Evolutionary conservation across 768 basidiomycete genomes (phyloP).

Genomic region (Mycena capillaripes): DNA sequence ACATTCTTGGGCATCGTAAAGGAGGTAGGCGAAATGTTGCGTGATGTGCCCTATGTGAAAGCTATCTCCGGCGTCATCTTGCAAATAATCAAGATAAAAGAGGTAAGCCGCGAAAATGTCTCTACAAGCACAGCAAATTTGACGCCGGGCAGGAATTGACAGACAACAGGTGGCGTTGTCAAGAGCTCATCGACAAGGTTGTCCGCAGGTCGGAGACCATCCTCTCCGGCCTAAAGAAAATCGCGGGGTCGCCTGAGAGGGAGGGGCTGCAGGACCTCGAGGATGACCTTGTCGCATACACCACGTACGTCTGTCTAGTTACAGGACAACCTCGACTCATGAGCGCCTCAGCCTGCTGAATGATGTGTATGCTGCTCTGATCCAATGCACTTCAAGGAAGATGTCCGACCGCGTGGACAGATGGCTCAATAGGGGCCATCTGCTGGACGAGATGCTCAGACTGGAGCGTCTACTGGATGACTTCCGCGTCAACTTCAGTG

Average conservation of each 20-base stretch:
- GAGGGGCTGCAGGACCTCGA: slow-evolving; percentile 34
- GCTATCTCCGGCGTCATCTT: slow-evolving; percentile 29
- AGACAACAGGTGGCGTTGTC: slow-evolving; percentile 34
- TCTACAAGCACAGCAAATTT: slow-evolving; percentile 7
- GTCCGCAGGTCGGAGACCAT: slow-evolving; percentile 32
- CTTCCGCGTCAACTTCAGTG: slow-evolving; percentile 37
- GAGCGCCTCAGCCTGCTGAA: slow-evolving; percentile 14
- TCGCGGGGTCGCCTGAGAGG: slow-evolving; percentile 19
- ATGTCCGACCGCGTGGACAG: slow-evolving; percentile 28
- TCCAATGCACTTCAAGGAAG: slow-evolving; percentile 33
- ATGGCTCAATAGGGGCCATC: slow-evolving; percentile 31
- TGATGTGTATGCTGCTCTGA: slow-evolving; percentile 23
- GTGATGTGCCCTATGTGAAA: slow-evolving; percentile 30
- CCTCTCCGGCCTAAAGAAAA: slow-evolving; percentile 26
- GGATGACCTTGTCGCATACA: slow-evolving; percentile 30
- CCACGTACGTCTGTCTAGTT: not conserved
- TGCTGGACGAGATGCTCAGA: slow-evolving; percentile 33
- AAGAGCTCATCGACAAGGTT: slow-evolving; percentile 36
- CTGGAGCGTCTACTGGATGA: slow-evolving; percentile 37
- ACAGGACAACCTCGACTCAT: not conserved
- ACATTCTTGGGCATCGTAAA: slow-evolving; percentile 26
- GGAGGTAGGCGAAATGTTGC: slow-evolving; percentile 33
- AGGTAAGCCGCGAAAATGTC: slow-evolving; percentile 28
- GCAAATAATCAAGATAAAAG: slow-evolving; percentile 35
- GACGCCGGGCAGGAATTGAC: slow-evolving; percentile 28